Conservation (phyloP, 345 rosid genomes). For the Xanthoceras sorbifolium region DNA sequence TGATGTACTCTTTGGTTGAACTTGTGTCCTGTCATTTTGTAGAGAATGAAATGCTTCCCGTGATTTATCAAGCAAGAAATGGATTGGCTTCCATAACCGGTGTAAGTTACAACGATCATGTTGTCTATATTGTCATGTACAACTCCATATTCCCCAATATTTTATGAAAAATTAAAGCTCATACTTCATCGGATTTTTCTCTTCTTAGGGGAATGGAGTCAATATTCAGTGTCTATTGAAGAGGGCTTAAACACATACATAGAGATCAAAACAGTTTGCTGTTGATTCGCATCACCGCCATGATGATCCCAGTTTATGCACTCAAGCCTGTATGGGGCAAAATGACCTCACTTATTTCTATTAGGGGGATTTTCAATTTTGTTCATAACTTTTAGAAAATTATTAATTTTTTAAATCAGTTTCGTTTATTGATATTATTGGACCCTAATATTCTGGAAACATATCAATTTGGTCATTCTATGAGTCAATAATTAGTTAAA, state of each 20-base stretch:
- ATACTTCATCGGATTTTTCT: too few species aligned
- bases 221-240: not conserved
- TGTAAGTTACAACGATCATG: conserved; percentile 12
- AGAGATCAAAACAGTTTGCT: too few species aligned
- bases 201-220: not conserved
- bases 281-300: not conserved
- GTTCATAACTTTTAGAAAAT: too few species aligned
- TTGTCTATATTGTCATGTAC: not conserved
- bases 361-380: too few species aligned
- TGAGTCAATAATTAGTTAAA: too few species aligned
- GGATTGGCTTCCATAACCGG: not conserved
- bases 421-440: too few species aligned
- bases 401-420: too few species aligned
- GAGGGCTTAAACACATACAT: not conserved
- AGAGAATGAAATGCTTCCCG: conserved; percentile 98
- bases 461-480: too few species aligned
- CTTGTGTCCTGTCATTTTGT: conserved; percentile 40
- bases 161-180: not conserved
- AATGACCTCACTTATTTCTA: too few species aligned
- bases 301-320: not conserved
- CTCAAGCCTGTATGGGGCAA: not conserved
- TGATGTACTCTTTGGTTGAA: not conserved
- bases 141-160: not conserved
- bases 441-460: too few species aligned
- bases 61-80: conserved; percentile 36